Conservation (phyloP, 2,329 filamentous ascomycete genomes). For the Gliomastix tumulicola region DNA sequence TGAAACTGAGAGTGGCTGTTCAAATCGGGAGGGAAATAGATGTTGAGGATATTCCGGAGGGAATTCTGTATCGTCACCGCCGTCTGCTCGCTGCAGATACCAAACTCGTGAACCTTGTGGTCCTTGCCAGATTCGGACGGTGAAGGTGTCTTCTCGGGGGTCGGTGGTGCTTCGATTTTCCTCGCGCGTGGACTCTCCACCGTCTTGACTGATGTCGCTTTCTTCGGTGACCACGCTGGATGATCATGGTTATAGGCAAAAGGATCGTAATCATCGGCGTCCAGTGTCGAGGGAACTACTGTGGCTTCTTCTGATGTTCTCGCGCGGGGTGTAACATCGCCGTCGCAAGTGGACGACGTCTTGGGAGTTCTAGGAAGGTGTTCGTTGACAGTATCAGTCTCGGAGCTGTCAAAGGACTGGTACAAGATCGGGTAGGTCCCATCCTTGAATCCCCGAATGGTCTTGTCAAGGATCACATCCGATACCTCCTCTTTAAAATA, state of each 20-base stretch:
- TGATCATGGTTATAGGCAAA: constrained; percentile 29
- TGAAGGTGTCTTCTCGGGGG: constrained; percentile 34
- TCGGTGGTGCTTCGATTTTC: constrained; percentile 27
- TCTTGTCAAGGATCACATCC: constrained; percentile 34
- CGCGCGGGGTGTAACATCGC: constrained; percentile 1
- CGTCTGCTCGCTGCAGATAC: constrained; percentile 30
- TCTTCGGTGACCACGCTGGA: constrained; percentile 10
- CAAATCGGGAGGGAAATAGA: constrained; percentile 41
- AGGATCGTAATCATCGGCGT: constrained; percentile 38
- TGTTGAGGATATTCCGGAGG: constrained; percentile 43
- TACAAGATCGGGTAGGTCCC: constrained; percentile 17
- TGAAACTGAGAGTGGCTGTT: constrained; percentile 39
- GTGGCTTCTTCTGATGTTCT: constrained; percentile 7
- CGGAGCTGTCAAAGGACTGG: constrained; percentile 12
- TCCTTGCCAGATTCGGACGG: constrained; percentile 19
- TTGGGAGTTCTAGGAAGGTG: constrained; percentile 17
- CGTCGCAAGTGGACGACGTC: constrained; percentile 6
- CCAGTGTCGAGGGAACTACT: constrained; percentile 8
- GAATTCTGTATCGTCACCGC: constrained; percentile 50
- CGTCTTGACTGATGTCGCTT: constrained; percentile 3
- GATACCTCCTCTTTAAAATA: constrained; percentile 38
- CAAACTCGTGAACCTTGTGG: constrained; percentile 38
- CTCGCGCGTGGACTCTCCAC: constrained; percentile 8
- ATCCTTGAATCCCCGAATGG: constrained; percentile 35
- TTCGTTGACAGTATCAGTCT: constrained; percentile 9